Base-by-base conservation (phyloP, 2,329 filamentous ascomycete species). In the Zasmidium citrigriseum region DNA sequence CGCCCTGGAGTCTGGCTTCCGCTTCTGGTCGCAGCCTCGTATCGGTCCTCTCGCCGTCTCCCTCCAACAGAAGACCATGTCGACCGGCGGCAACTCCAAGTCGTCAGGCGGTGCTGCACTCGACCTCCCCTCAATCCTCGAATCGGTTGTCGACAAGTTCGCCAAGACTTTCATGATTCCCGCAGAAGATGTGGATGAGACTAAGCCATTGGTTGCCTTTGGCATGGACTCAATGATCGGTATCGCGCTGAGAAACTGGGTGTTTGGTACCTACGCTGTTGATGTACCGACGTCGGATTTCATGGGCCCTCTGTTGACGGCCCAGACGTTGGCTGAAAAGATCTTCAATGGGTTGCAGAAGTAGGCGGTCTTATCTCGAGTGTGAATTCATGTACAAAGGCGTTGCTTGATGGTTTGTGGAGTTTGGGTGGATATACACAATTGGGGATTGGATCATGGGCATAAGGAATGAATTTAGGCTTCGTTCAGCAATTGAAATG, bases 141-240 rank as follows among this genome's bases (percentile, higher is more conserved):
- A 41, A 20, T 34, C 29, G 3, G 18, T 21, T 9, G 20, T 9
- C 5, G 51, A n/a, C 34, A 41, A 41, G 34, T 54, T 54, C 22
- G 20, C 34, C 38, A 54, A 46, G 16, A 20, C 38, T 29, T 12
- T 54, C 14, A 22, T 54, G 21, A 23, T 46, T 5, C 34, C 21
- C 11, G 18, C n/a, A 3, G 51, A 54, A 7, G 18, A 45, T 16
- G 12, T 54, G 18, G 22, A 45, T 18, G 20, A n/a, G n/a, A n/a
- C 20, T 3, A 41, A 54, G 20, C 14, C 41, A 3, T n/a, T 55
- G 52, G 18, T 23, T 22, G 21, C 22, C 3, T 27, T 29, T 38
- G 52, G 52, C 14, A 48, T 55, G 44, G 52, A 55, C 52, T 48
- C 41, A 4, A 55, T 55, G 52, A 47, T 55, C 22, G 45, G 41